phyloP scores from a whole-genome alignment of 2,329 filamentous ascomycete genomes.

The Nigrospora oryzae region DNA sequence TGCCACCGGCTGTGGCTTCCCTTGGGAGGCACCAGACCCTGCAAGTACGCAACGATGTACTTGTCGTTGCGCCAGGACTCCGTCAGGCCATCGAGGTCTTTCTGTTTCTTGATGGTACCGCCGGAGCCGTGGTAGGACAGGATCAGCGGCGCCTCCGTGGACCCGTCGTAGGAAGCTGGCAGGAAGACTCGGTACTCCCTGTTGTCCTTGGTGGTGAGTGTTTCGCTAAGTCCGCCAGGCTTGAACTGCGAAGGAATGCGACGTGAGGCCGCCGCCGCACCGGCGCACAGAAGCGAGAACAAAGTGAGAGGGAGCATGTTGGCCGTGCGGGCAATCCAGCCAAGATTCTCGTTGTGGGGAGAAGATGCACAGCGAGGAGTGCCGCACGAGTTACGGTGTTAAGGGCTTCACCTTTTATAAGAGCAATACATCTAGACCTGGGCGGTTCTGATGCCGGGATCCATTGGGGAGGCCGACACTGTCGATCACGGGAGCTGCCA shows the following conservation, averaged over 20 bases:
- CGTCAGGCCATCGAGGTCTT: slow-evolving; percentile 10
- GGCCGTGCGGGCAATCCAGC: too few species aligned
- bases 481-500: too few species aligned
- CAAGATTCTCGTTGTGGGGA: too few species aligned
- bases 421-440: too few species aligned
- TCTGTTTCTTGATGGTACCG: slow-evolving; percentile 10
- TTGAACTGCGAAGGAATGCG: neutral
- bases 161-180: slow-evolving; percentile 9
- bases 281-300: too few species aligned
- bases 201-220: slow-evolving; percentile 6
- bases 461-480: too few species aligned
- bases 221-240: slow-evolving; percentile 2
- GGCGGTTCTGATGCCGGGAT: too few species aligned
- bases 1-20: slow-evolving; percentile 4
- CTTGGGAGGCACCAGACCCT: slow-evolving; percentile 5
- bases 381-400: too few species aligned
- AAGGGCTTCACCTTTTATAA: too few species aligned
- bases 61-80: slow-evolving; percentile 11
- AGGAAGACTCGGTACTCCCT: slow-evolving; percentile 14
- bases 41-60: slow-evolving; percentile 15
- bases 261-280: too few species aligned
- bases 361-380: too few species aligned
- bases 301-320: too few species aligned
- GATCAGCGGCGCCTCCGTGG: slow-evolving; percentile 11
- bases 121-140: slow-evolving; percentile 16